Base-by-base conservation (phyloP, 2,329 filamentous ascomycete genomes). In the Fusarium fracticaudum region DNA sequence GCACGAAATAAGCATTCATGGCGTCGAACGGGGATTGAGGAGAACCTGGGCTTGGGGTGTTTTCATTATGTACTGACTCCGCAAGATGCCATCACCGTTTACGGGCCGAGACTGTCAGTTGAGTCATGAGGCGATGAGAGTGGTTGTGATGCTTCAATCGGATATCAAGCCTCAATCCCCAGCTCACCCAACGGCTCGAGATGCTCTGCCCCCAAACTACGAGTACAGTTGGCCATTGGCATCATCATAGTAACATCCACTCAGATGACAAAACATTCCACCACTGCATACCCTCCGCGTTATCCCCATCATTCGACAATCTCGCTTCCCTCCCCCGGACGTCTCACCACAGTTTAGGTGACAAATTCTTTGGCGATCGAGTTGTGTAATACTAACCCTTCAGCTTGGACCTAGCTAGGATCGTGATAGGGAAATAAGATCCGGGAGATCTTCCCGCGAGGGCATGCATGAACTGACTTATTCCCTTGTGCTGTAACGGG, bases 231-330 rank as follows among this genome's bases (percentile, higher is more conserved):
- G n/a, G 17, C 35, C 51, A 22, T 54, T 38, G 51, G 54, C 35
- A 63, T 41, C 43, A 43, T 59, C 33, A 29, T 35, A 17, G 33
- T 35, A n/a, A 47, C 18, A 60, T 29, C 18, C 44, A 38, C 45
- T 20, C 67, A 45, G 14, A 61, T 43, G 65, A 14, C 51, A 67
- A 48, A 61, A 41, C 53, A 40, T 45, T 40, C 44, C 61, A 64
- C 57, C 37, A 31, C 20, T 35, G 48, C 64, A 55, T 38, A 40
- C 10, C 47, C 60, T 61, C 72, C 72, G 64, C 58, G 59, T 40
- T 74, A 58, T 74, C 53, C 67, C 58, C 72, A 65, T 74, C 41
- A 58, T 60, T 72, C 72, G 72, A 74, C 72, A 75, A 75, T 74
- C 67, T 74, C 69, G 69, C 69, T 74, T 72, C 57, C n/a, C 48